Conservation (phyloP, 305 asterid genomes). For the Fraxinus nigra region DNA sequence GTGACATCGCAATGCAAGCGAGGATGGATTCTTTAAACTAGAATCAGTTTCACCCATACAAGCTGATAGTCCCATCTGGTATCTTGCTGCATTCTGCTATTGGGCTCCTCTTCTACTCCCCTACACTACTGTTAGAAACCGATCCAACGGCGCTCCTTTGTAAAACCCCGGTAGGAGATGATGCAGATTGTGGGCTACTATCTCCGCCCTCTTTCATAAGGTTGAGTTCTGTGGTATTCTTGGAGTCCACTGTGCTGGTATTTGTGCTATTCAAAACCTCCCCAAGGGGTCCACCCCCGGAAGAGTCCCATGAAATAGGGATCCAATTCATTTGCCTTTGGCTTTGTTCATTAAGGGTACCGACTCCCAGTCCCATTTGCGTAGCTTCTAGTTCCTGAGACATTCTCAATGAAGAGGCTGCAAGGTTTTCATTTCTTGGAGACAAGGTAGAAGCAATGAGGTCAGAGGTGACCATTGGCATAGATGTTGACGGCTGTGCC, state of each 20-base stretch:
- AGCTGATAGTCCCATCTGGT: neutral
- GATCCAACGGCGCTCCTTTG: slow-evolving; percentile 69
- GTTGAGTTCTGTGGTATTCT: slow-evolving; percentile 46
- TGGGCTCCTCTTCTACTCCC: slow-evolving; percentile 48
- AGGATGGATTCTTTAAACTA: slow-evolving; percentile 37
- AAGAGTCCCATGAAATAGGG: slow-evolving; percentile 73
- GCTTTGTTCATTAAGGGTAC: slow-evolving; percentile 25
- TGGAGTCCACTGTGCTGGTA: slow-evolving; percentile 32
- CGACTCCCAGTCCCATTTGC: slow-evolving; percentile 67
- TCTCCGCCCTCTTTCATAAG: slow-evolving; percentile 64
- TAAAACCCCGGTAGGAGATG: slow-evolving; percentile 88
- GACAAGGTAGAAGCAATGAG: slow-evolving; percentile 63
- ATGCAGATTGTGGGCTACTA: slow-evolving; percentile 43
- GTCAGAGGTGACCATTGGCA: slow-evolving; percentile 48
- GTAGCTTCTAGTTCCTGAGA: slow-evolving; percentile 47
- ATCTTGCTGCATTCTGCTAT: slow-evolving; percentile 43
- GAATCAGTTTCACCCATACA: slow-evolving; percentile 17
- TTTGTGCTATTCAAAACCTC: slow-evolving; percentile 66
- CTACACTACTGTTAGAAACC: slow-evolving; percentile 74
- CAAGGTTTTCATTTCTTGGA: slow-evolving; percentile 41
- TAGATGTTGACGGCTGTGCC: slow-evolving; percentile 81
- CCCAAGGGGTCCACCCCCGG: slow-evolving; percentile 88
- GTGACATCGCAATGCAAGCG: slow-evolving; percentile 21
- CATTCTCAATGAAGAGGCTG: slow-evolving; percentile 36
- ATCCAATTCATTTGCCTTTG: slow-evolving; percentile 51